Conservation (phyloP, 768 basidiomycete genomes). For the Suillus ampliporus region DNA sequence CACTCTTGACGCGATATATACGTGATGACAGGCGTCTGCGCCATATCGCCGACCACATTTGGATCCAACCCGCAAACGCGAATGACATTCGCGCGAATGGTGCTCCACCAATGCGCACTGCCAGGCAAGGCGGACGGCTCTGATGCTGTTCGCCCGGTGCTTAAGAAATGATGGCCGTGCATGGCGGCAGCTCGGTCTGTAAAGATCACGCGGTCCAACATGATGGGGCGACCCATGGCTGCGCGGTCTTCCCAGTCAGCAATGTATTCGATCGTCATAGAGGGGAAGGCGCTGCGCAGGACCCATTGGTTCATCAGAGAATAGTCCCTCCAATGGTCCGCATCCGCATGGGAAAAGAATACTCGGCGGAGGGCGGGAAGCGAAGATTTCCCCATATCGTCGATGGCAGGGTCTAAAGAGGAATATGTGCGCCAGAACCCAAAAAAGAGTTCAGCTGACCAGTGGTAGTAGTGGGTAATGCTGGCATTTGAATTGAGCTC, state of each 20-base stretch:
- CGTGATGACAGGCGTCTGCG: slow-evolving; percentile 77
- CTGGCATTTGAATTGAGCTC: slow-evolving; percentile 40
- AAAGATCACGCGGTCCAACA: slow-evolving; percentile 87
- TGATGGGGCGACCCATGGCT: slow-evolving; percentile 68
- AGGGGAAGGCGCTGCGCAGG: slow-evolving; percentile 80
- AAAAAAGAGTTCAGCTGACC: slow-evolving; percentile 90
- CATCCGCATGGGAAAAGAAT: slow-evolving; percentile 76
- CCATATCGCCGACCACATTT: slow-evolving; percentile 48
- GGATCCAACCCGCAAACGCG: slow-evolving; percentile 67
- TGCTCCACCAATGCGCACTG: slow-evolving; percentile 84
- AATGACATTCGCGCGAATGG: slow-evolving; percentile 74
- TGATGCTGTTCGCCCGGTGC: slow-evolving; percentile 78
- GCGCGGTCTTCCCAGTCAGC: slow-evolving; percentile 86
- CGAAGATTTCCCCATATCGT: slow-evolving; percentile 65
- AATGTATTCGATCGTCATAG: slow-evolving; percentile 76
- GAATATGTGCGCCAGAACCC: slow-evolving; percentile 93
- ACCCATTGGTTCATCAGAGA: slow-evolving; percentile 91
- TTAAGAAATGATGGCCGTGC: slow-evolving; percentile 65
- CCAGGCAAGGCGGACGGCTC: slow-evolving; percentile 79
- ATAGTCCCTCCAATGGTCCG: slow-evolving; percentile 89
- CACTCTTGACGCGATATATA: slow-evolving; percentile 91
- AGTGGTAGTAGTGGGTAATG: slow-evolving; percentile 93
- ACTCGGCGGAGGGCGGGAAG: slow-evolving; percentile 79
- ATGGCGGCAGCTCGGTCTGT: slow-evolving; percentile 89
- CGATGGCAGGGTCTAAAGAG: slow-evolving; percentile 74